Evolutionary conservation across 2,329 filamentous ascomycete species (phyloP), one percentile per base, ranked within the genome.

Genomic region (Stagonosporopsis cucurbitacearum): DNA sequence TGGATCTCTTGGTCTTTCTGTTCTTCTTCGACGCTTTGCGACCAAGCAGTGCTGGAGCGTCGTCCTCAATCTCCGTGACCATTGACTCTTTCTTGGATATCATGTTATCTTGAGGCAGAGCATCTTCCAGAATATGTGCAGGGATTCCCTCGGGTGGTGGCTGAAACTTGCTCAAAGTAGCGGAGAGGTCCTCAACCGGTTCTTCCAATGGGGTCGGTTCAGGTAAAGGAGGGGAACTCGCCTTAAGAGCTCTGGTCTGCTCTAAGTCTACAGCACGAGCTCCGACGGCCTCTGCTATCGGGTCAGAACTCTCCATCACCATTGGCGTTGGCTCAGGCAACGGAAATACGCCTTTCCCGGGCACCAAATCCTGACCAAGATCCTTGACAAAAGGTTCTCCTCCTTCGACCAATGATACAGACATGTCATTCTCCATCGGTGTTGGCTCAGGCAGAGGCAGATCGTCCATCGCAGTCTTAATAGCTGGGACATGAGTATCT

Each of bases 1-100:
- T 64, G 2, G 52, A 56, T 42, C 71, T 72, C 62, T 71, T 73
- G 9, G 47, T 65, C 41, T 72, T 73, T 61, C 74, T 75, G 20
- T 58, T 63, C 45, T 76, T 76, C 60, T 74, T 72, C 12, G 62
- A 68, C 28, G 58, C 30, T 53, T 69, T 70, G 20, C 60, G 63
- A 47, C 52, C 62, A 20, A 55, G 26, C 11, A 54, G 58, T 15
- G 50, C 54, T 22, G 51, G 49, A 2, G 28, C 19, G 17, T 63
- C 56, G 3, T 63, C 53, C 8, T 40, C 17, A 13, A n/a, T 40
- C 17, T 28, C 25, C 6, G 1, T 4, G 9, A 32, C 39, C 12
- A n/a, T 25, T 19, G 23, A 9, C 50, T 37, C 23, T 5, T 20
- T 11, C 35, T 26, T 12, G 6, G 12, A 7, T 15, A 12, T 13